These are phyloP conservation scores for Phyllosticta ampelicida DNA, from an alignment of 2,329 filamentous ascomycete species.

Conservation along the genomic window DNA sequence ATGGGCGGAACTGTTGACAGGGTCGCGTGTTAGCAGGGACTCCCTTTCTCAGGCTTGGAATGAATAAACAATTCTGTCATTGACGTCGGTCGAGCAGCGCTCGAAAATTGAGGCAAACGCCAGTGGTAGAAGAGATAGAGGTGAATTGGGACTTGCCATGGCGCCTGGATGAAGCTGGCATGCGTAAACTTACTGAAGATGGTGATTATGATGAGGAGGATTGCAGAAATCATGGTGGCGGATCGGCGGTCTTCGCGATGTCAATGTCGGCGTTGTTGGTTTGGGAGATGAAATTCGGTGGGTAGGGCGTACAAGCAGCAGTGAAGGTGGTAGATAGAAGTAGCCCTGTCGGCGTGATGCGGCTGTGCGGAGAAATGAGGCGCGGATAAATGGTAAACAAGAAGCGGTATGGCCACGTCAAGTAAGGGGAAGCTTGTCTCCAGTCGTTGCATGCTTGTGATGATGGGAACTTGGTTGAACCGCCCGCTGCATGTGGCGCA, in stretches of 20 bases:
- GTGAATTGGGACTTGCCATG: background rate
- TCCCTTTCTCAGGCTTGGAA: background rate
- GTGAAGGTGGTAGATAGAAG: background rate
- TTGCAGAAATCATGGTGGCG: slow-evolving; percentile 22
- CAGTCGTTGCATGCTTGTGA: background rate
- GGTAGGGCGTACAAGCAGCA: background rate
- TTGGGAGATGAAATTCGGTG: background rate
- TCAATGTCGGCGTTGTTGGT: background rate
- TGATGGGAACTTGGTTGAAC: too few relatives aligned
- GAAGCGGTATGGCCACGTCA: background rate
- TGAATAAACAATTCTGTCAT: background rate
- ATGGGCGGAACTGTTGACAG: slow-evolving; percentile 34
- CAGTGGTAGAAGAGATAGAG: background rate
- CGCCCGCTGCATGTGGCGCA: background rate
- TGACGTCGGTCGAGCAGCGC: background rate
- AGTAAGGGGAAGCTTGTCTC: background rate
- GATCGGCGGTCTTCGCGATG: background rate
- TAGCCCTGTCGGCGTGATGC: background rate
- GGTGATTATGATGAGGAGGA: slow-evolving; percentile 36
- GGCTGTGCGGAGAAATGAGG: background rate
- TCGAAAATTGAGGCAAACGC: background rate
- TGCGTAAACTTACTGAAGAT: slow-evolving; percentile 29
- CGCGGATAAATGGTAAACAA: background rate
- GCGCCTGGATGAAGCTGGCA: background rate
- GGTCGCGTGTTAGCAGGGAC: background rate